phyloP scores from a whole-genome alignment of 768 basidiomycete species.

The Boletus fagicola region DNA sequence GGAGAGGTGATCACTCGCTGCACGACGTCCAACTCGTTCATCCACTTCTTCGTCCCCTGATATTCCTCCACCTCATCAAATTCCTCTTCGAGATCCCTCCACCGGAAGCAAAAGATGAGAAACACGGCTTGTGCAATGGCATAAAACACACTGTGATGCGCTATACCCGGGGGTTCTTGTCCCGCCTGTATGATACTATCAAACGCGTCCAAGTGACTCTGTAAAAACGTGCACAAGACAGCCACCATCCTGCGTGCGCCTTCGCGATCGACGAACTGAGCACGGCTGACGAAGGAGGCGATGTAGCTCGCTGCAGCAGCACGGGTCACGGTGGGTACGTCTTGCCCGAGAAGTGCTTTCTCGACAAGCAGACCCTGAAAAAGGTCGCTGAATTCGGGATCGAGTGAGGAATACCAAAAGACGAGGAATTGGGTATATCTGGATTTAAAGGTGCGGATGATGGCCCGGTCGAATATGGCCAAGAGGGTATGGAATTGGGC shows the following conservation, averaged over 20 bases:
- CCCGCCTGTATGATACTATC: constrained; percentile 48
- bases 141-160: constrained; percentile 78
- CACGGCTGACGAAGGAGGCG: constrained; percentile 87
- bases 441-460: constrained; percentile 94
- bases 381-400: constrained; percentile 83
- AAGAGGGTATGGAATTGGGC: constrained; percentile 84
- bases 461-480: constrained; percentile 89
- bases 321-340: constrained; percentile 71
- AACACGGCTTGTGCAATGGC: constrained; percentile 91
- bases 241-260: constrained; percentile 69
- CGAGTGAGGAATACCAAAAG: constrained; percentile 93
- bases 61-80: constrained; percentile 57
- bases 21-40: constrained; percentile 71
- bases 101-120: constrained; percentile 96
- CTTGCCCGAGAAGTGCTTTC: constrained; percentile 68
- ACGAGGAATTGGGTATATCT: constrained; percentile 96
- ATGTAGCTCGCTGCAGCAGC: constrained; percentile 94
- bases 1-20: constrained; percentile 78
- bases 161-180: constrained; percentile 30
- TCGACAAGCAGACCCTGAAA: constrained; percentile 96
- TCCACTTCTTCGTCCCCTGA: constrained; percentile 68
- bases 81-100: constrained; percentile 78
- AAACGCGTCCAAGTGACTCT: constrained; percentile 70
- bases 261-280: constrained; percentile 76
- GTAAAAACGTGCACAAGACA: constrained; percentile 85